Percentiles rank a stretch among this genome's conserved stretches.
phyloP scores from a whole-genome alignment of 768 basidiomycete species.

The Coprinopsis sp. region DNA sequence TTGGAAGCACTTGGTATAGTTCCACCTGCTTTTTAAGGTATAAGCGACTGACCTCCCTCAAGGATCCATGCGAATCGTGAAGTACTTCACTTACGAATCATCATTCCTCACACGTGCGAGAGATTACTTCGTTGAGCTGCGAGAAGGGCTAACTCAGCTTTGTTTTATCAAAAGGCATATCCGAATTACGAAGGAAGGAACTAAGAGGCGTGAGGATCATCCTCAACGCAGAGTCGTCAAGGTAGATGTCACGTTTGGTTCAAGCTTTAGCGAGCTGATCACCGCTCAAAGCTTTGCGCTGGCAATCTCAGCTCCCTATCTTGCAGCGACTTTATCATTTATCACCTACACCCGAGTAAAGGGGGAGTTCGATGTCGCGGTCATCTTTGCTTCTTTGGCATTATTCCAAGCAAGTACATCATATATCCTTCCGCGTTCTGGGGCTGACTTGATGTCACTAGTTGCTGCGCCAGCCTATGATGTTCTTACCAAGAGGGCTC shows the following conservation, averaged over 20 bases:
- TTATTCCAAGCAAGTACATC: slow-evolving; percentile 47
- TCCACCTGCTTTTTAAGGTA: background rate
- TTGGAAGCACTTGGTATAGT: slow-evolving; percentile 54
- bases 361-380: slow-evolving; percentile 53
- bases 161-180: too few relatives aligned
- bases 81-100: slow-evolving; percentile 70
- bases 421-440: background rate
- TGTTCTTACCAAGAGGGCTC: slow-evolving; percentile 59
- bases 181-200: slow-evolving; percentile 48
- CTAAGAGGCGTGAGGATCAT: slow-evolving; percentile 53
- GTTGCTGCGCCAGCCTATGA: slow-evolving; percentile 66
- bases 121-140: slow-evolving; percentile 7
- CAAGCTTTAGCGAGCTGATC: slow-evolving; percentile 9
- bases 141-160: background rate
- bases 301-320: slow-evolving; percentile 55
- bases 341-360: slow-evolving; percentile 58
- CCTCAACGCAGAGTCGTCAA: slow-evolving; percentile 56
- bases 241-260: slow-evolving; percentile 32
- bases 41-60: background rate
- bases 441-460: slow-evolving; percentile 18
- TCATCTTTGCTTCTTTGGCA: slow-evolving; percentile 64
- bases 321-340: slow-evolving; percentile 64
- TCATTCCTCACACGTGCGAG: slow-evolving; percentile 63
- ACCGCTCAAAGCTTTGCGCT: slow-evolving; percentile 38
- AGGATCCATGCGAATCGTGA: slow-evolving; percentile 69